Conservation (phyloP, 2,329 filamentous ascomycete species). For the Exophiala oligosperma region DNA sequence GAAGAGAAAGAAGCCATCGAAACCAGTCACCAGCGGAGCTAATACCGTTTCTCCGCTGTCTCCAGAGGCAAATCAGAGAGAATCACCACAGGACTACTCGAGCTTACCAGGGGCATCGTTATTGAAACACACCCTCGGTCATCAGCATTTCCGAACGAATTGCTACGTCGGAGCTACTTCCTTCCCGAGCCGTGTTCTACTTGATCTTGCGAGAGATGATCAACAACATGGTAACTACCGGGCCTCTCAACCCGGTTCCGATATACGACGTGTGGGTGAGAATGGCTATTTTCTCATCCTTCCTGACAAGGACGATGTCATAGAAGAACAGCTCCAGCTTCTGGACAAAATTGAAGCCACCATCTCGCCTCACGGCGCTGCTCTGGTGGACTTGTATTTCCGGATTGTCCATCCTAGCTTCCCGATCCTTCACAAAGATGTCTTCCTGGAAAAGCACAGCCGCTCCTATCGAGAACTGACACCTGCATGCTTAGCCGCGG, state of each 20-base stretch:
- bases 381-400: constrained; percentile 79
- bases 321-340: constrained; percentile 28
- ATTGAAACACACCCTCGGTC: constrained; percentile 29
- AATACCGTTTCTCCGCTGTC: constrained; percentile 2
- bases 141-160: constrained; percentile 29
- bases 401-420: constrained; percentile 76
- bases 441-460: constrained; percentile 77
- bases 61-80: not conserved
- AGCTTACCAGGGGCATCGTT: constrained; percentile 24
- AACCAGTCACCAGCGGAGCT: not conserved
- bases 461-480: constrained; percentile 72
- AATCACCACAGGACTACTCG: constrained; percentile 19
- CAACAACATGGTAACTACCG: constrained; percentile 20
- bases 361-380: constrained; percentile 73
- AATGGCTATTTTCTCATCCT: constrained; percentile 30
- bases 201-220: constrained; percentile 18
- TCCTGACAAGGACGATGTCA: constrained; percentile 27
- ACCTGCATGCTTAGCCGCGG: constrained; percentile 72
- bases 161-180: constrained; percentile 31
- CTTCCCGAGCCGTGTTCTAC: constrained; percentile 28
- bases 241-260: constrained; percentile 19
- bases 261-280: constrained; percentile 28
- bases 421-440: constrained; percentile 77
- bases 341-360: constrained; percentile 61
- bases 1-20: constrained; percentile 14